Conservation (phyloP, 2,329 filamentous ascomycete species). For the Fusarium phyllophilum region DNA sequence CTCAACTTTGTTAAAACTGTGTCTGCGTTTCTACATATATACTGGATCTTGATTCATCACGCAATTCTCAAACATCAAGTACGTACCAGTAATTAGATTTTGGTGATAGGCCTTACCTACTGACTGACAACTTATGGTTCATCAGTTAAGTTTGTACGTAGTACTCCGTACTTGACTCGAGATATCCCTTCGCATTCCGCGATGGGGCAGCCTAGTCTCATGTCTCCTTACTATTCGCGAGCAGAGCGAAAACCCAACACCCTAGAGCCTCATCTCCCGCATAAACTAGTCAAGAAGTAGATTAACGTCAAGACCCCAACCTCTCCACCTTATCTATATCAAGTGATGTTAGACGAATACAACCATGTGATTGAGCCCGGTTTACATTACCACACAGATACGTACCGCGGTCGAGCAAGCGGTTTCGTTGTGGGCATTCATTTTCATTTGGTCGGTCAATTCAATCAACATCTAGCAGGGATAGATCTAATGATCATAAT, state of each 20-base stretch:
- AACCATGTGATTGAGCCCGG: slow-evolving; percentile 40
- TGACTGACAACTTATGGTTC: background rate
- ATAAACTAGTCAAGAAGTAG: slow-evolving; percentile 33
- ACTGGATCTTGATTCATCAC: background rate
- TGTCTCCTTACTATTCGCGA: slow-evolving; percentile 19
- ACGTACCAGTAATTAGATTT: background rate
- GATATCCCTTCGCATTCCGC: slow-evolving; percentile 17
- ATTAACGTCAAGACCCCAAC: slow-evolving; percentile 31
- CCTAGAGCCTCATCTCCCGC: slow-evolving; percentile 38
- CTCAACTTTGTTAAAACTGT: background rate
- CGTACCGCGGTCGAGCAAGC: background rate
- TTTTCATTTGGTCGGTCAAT: too few relatives aligned
- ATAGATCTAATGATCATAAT: background rate
- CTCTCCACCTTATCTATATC: slow-evolving; percentile 35
- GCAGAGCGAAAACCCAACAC: slow-evolving; percentile 5
- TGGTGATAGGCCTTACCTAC: background rate
- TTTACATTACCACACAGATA: background rate
- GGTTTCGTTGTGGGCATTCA: background rate
- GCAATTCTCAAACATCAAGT: background rate
- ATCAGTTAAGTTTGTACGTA: background rate
- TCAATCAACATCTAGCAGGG: too few relatives aligned
- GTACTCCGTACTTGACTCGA: background rate
- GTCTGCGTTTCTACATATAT: background rate
- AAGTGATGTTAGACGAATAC: slow-evolving; percentile 43
- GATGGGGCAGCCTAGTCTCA: slow-evolving; percentile 16